Evolutionary conservation across 2,329 filamentous ascomycete genomes (phyloP).

Genomic region (Hypomyces perniciosus): DNA sequence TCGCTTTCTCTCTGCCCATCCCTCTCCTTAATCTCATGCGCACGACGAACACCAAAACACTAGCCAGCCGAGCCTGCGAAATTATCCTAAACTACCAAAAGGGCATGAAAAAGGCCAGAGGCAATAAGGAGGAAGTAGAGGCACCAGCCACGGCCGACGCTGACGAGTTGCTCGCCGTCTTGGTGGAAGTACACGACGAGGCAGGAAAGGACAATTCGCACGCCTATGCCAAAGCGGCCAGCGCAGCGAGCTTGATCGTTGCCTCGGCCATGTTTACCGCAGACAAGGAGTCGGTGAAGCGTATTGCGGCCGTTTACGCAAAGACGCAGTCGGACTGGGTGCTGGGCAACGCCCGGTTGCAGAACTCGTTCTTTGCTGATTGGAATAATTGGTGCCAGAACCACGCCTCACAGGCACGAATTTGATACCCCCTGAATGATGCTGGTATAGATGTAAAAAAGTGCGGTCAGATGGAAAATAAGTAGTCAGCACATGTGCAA

Average conservation of each 20-base stretch:
- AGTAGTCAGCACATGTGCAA: background rate
- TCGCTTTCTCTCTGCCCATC: slow-evolving; percentile 64
- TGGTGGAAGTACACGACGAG: slow-evolving; percentile 64
- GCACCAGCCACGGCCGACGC: slow-evolving; percentile 21
- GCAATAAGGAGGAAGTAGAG: slow-evolving; percentile 26
- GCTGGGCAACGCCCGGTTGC: slow-evolving; percentile 52
- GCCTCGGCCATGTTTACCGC: slow-evolving; percentile 54
- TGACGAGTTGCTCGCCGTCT: slow-evolving; percentile 48
- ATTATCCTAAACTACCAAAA: slow-evolving; percentile 69
- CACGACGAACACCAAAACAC: slow-evolving; percentile 68
- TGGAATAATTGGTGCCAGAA: slow-evolving; percentile 69
- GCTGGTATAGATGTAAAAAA: slow-evolving; percentile 11
- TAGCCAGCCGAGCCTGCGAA: slow-evolving; percentile 66
- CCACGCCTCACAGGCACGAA: slow-evolving; percentile 31
- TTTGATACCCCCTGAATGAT: slow-evolving; percentile 18
- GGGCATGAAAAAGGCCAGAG: slow-evolving; percentile 52
- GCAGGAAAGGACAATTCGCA: slow-evolving; percentile 59
- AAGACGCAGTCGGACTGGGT: slow-evolving; percentile 54
- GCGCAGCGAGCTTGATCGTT: slow-evolving; percentile 63
- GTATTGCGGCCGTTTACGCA: slow-evolving; percentile 58
- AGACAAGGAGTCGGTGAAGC: slow-evolving; percentile 46
- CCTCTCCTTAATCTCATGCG: slow-evolving; percentile 73
- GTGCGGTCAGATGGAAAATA: background rate
- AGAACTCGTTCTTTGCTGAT: slow-evolving; percentile 61
- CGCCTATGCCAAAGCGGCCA: slow-evolving; percentile 68